phyloP scores from a whole-genome alignment of 305 asterid genomes.

The Solanum hybrid region DNA sequence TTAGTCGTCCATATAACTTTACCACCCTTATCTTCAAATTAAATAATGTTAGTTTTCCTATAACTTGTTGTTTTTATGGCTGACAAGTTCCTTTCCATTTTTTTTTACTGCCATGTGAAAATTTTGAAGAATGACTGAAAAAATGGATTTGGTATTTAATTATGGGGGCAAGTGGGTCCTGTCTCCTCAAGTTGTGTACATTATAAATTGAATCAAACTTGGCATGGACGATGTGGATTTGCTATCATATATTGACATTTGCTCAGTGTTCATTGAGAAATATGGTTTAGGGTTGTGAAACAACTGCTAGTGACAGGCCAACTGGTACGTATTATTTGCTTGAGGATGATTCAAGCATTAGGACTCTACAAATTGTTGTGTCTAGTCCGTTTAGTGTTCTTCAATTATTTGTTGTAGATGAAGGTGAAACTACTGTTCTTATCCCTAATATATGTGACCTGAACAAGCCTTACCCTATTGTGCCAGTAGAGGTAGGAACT shows the following conservation, averaged over 20 bases:
- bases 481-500: not conserved
- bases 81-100: not conserved
- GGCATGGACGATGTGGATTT: not conserved
- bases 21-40: not conserved
- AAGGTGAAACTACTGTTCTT: not conserved
- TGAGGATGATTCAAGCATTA: not conserved
- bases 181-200: not conserved
- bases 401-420: not conserved
- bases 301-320: not conserved
- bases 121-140: not conserved
- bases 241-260: not conserved
- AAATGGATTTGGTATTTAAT: too few species aligned
- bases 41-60: not conserved
- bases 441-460: not conserved
- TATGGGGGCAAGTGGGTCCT: not conserved
- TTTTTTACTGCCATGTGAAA: not conserved
- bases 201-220: not conserved
- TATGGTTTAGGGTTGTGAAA: not conserved
- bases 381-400: not conserved
- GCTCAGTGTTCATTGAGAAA: not conserved
- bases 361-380: not conserved
- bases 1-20: not conserved
- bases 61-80: not conserved
- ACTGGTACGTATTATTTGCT: not conserved
- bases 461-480: not conserved